Base-by-base conservation (phyloP, 2,329 filamentous ascomycete genomes). In the Pleomassaria siparia region DNA sequence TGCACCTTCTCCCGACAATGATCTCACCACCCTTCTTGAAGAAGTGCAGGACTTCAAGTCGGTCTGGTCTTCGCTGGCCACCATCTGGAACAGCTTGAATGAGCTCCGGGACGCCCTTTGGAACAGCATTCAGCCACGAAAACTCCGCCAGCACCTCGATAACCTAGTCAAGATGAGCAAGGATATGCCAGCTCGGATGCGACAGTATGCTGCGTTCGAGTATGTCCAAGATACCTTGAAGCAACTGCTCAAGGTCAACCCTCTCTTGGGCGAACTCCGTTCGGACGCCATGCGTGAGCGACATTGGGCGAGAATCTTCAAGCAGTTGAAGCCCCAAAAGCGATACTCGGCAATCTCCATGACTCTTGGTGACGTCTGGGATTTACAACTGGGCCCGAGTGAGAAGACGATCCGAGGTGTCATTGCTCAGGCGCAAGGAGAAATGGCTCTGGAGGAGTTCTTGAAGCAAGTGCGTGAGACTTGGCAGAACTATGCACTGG, bases 41-140 rank as follows among this genome's bases (percentile, higher is more conserved):
- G 94, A 99, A 73, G 91, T 99, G 2, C 90, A 95, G 53, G 94
- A 99, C 71, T 99, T 99, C 76, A 95, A 96, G 74, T 96, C 92
- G 16, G 94, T 99, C 9, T 99, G 94, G 94, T 89, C 92, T 25
- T 92, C 89, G 40, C 77, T 99, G 41, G 92, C 90, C 20, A 95
- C 91, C 5, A 96, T 99, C 53, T 99, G 94, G 94, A 88, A 89
- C 68, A 96, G 89, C 65, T 77, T 99, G 50, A 94, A 96, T 63
- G 92, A 97, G 63, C 87, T 96, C 13, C 85, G 90, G 24, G 95
- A 99, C 62, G 88, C 85, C 43, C 80, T 95, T 1, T 99, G 95
- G 95, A 95, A 87, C 47, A 96, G 89, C 64, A 88, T 99, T 1
- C 91, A 97, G 66, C 92, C 95, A 8, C 84, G 94, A 54, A 99